Percentiles rank a stretch among this genome's conserved stretches.
Evolutionary conservation across 352 stramenopile genomes (phyloP).

Genomic region (Phytophthora rubi): DNA sequence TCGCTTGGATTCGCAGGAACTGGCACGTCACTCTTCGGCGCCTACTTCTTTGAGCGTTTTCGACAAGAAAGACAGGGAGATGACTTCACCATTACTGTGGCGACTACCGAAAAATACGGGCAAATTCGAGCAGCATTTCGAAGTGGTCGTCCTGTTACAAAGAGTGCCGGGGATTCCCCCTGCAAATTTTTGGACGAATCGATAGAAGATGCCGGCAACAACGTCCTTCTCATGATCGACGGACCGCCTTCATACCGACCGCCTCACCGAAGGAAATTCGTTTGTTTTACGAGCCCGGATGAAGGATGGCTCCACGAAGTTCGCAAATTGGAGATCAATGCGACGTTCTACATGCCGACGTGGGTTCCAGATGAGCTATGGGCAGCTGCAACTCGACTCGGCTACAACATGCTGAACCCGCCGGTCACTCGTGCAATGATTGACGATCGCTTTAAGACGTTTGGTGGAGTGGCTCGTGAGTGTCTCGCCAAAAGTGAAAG

Average conservation of each 20-base stretch:
- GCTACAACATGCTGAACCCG: too few species aligned
- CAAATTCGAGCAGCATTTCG: not conserved
- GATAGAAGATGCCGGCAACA: not conserved
- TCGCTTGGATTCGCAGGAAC: not conserved
- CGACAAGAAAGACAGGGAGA: not conserved
- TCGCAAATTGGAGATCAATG: too few species aligned
- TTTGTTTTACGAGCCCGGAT: slow-evolving; percentile 13
- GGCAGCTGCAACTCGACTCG: not conserved
- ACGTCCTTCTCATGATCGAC: slow-evolving; percentile 8
- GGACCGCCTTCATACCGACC: not conserved
- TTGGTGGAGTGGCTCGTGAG: slow-evolving; percentile 11
- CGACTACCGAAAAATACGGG: not conserved
- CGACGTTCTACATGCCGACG: slow-evolving; percentile 10
- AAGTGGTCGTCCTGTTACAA: not conserved
- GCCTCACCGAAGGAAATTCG: not conserved
- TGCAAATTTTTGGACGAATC: not conserved
- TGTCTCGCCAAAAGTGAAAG: not conserved
- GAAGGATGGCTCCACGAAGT: not conserved
- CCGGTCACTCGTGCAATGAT: not conserved
- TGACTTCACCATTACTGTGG: not conserved
- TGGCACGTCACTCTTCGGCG: not conserved
- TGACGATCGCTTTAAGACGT: slow-evolving; percentile 1
- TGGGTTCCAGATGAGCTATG: slow-evolving; percentile 7
- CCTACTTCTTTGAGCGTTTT: slow-evolving; percentile 16
- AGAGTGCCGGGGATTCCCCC: too few species aligned